phyloP scores from a whole-genome alignment of 495 filamentous ascomycete species.

The Tuber aestivum region DNA sequence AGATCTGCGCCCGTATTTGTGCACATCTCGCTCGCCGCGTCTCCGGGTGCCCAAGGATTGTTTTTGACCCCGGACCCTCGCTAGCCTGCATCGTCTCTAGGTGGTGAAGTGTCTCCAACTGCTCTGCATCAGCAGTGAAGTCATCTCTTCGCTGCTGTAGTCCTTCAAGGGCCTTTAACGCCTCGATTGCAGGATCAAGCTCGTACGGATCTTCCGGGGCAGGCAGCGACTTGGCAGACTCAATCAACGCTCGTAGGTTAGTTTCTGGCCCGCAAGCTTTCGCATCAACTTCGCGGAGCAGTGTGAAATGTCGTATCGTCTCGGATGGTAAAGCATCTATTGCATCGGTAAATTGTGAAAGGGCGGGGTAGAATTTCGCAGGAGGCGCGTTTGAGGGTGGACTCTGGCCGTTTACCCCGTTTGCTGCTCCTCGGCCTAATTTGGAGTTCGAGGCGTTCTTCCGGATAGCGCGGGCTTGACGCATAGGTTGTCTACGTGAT shows the following conservation, averaged over 20 bases:
- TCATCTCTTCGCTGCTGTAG: constrained; percentile 40
- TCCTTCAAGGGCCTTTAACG: constrained; percentile 38
- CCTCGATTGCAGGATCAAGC: constrained; percentile 35
- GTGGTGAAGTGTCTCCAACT: constrained; percentile 28
- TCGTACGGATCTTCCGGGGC: constrained; percentile 44
- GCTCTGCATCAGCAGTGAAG: constrained; percentile 13
- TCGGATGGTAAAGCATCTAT: constrained; percentile 90
- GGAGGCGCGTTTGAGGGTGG: constrained; percentile 33
- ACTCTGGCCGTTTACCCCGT: constrained; percentile 49
- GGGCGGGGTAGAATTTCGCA: constrained; percentile 72
- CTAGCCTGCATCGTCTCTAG: constrained; percentile 30
- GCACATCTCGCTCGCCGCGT: constrained; percentile 40
- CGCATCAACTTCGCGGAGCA: constrained; percentile 94
- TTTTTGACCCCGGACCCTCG: constrained; percentile 22
- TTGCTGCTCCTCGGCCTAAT: constrained; percentile 41
- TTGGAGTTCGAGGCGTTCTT: constrained; percentile 46
- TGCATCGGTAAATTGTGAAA: constrained; percentile 89
- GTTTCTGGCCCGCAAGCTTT: constrained; percentile 76
- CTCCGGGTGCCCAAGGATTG: constrained; percentile 38
- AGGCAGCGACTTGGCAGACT: constrained; percentile 58
- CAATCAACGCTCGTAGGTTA: constrained; percentile 62
- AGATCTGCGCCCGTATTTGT: constrained; percentile 55
- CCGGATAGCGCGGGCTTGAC: constrained; percentile 55
- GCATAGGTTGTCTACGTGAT: constrained; percentile 56
- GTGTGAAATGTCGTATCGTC: constrained; percentile 85